These are phyloP conservation scores for Talaromyces sp. DNA, from an alignment of 2,329 filamentous ascomycete species.

Conservation along the genomic window DNA sequence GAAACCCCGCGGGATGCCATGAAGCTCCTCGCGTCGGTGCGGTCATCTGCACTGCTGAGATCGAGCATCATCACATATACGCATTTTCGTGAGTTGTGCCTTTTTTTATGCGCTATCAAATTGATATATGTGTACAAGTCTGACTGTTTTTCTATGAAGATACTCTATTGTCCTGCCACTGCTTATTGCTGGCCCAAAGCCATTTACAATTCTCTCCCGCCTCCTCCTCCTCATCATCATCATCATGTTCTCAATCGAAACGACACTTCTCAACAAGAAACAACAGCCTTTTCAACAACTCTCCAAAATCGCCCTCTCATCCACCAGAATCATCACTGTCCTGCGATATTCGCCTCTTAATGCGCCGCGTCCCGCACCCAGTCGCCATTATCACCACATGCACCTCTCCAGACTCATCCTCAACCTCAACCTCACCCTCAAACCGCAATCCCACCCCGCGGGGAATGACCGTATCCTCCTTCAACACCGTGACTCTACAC, in stretches of 20 bases:
- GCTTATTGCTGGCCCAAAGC: not conserved
- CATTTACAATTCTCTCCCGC: not conserved
- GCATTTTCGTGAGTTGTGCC: not conserved
- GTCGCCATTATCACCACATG: conserved; percentile 51
- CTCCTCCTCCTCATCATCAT: not conserved
- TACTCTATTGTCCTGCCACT: not conserved
- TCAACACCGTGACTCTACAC: conserved; percentile 53
- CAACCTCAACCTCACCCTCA: not conserved
- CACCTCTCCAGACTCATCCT: not conserved
- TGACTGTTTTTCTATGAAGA: not conserved
- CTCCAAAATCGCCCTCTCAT: not conserved
- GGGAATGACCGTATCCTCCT: conserved; percentile 57
- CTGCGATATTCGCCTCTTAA: conserved; percentile 38
- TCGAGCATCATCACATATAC: not conserved
- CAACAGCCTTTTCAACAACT: not conserved
- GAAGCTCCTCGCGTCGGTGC: conserved; percentile 23
- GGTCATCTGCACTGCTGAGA: conserved; percentile 6
- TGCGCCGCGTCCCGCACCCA: conserved; percentile 53
- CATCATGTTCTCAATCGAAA: not conserved
- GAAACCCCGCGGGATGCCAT: conserved; percentile 18
- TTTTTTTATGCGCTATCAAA: not conserved
- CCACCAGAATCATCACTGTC: conserved; percentile 2
- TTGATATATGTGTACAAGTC: not conserved
- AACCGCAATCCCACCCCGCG: conserved; percentile 25
- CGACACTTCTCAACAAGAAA: not conserved